Evolutionary conservation across 306 rosid genomes (phyloP), one percentile per base, ranked within the genome.

Genomic region (Mimosa bimucronata): DNA sequence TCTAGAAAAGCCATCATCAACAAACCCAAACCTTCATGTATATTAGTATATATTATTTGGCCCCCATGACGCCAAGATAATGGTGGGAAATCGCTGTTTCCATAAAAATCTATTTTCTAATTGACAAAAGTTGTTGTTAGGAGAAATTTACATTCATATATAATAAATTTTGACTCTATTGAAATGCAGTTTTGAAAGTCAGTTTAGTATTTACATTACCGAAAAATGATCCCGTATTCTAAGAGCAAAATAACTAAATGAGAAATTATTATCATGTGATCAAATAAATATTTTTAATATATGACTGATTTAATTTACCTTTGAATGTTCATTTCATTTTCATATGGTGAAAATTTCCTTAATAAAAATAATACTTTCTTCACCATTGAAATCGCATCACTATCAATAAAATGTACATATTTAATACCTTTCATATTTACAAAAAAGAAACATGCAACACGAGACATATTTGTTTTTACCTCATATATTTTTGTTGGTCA

Each of bases 21-120:
- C 15, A 71, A 71, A 66, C 82, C 58, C 90, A 80, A 85, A 82
- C 81, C 80, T 78, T 81, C 88, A 79, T 55, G 79, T 55, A 71
- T 19, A 52, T 52, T 48, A n/a, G n/a, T n/a, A 6, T 48, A 48
- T 46, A 3, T 50, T 18, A 18, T 18, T 50, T 48, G 55, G 55
- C n/a, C 55, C 21, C 12, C n/a, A 4, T 46, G 55, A 48, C 0
- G 7, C 25, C 38, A 34, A 0, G n/a, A 48, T 19, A 50, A 16
- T 5, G 2, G 23, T 50, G 58, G 58, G 58, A 50, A 50, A 18
- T 50, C 15, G 9, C 23, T 50, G 21, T 18, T 48, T 8, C 6
- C 23, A 6, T 50, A 19, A 50, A 50, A 19, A 18, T 50, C 1
- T 18, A 19, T 50, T 6, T 50, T 18, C 58, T 18, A 5, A 15